Evolutionary conservation across 2,329 filamentous ascomycete species (phyloP).

Genomic region (Daldinia eschscholtzii): DNA sequence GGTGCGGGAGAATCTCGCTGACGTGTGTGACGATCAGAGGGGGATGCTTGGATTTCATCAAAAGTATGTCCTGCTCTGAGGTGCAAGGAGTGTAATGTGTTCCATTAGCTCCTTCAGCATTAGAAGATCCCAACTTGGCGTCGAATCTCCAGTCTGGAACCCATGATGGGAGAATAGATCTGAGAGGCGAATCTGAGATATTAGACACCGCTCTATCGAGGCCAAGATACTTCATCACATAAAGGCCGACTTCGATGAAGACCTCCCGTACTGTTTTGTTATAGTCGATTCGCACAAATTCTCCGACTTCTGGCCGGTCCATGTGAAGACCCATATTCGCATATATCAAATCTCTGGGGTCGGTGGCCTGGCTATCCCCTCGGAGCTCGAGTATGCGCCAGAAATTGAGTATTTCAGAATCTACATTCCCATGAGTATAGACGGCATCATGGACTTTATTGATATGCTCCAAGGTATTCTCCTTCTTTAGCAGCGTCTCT

Average conservation of each 20-base stretch:
- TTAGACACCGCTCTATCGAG: neutral
- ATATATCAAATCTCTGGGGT: slow-evolving; percentile 34
- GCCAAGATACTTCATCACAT: slow-evolving; percentile 1
- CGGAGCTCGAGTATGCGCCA: slow-evolving; percentile 17
- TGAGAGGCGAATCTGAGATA: slow-evolving; percentile 11
- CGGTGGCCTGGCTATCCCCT: slow-evolving; percentile 16
- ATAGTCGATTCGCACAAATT: slow-evolving; percentile 30
- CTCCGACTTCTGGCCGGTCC: neutral
- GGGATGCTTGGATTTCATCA: neutral
- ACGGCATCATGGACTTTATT: slow-evolving; percentile 9
- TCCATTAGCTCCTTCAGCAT: neutral
- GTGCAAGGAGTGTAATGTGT: neutral
- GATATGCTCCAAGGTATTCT: neutral
- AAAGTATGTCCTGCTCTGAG: neutral
- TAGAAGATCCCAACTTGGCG: neutral
- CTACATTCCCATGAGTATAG: neutral
- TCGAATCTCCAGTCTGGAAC: slow-evolving; percentile 22
- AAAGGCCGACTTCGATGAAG: slow-evolving; percentile 15
- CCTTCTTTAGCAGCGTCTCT: neutral
- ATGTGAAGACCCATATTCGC: slow-evolving; percentile 32
- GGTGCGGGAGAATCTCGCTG: neutral
- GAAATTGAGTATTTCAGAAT: neutral
- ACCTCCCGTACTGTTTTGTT: slow-evolving; percentile 4
- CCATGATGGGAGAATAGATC: slow-evolving; percentile 22
- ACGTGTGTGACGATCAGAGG: neutral